Base-by-base conservation (phyloP, 495 filamentous ascomycete species). In the Aspergillus hancockii region DNA sequence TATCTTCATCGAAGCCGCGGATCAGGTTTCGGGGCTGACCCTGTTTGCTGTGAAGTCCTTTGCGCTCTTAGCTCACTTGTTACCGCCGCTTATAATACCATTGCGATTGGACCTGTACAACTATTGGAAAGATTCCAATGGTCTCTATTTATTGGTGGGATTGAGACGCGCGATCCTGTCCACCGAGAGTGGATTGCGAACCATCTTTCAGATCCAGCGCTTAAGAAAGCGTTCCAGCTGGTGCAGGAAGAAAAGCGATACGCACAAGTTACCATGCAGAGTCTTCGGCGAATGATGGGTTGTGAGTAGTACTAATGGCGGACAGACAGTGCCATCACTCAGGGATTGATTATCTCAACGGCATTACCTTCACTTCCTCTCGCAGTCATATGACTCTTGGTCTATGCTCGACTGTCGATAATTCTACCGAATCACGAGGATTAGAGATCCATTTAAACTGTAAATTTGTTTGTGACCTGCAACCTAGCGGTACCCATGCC, bases 51-150 rank as follows among this genome's bases (percentile, higher is more conserved):
- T 7, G 45, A 53, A 31, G 8, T 55, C 28, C 57, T 52, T 10
- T n/a, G 2, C 1, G 12, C 57, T 40, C 60, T 62, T 1, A 47
- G 9, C 49, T 49, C 30, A 30, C 50, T 62, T 8, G 31, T 58
- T 8, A 30, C 38, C 12, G 41, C 55, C 40, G 54, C 60, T 8
- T 62, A 62, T 22, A 16, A 62, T 9, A 38, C 60, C 10, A 21
- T 57, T 12, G 40, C 22, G 1, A 46, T 31, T 12, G 54, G 60
- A 8, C 38, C 54, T n/a, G 49, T 62, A 4, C 54, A 54, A 54
- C 23, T 62, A 1, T 43, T 62, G 31, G 60, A 62, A 22, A 54
- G 60, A 19, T 62, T 57, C 19, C 54, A 62, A 25, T 62, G 60
- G 60, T 57, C 60, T n/a, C 40, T 62, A 10, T 54, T 62, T 13